A percentile compares a stretch with the other conserved stretches of the same genome.
phyloP scores from a whole-genome alignment of 1,139 yeast genomes.

The Citeromyces hawaiiensis region DNA sequence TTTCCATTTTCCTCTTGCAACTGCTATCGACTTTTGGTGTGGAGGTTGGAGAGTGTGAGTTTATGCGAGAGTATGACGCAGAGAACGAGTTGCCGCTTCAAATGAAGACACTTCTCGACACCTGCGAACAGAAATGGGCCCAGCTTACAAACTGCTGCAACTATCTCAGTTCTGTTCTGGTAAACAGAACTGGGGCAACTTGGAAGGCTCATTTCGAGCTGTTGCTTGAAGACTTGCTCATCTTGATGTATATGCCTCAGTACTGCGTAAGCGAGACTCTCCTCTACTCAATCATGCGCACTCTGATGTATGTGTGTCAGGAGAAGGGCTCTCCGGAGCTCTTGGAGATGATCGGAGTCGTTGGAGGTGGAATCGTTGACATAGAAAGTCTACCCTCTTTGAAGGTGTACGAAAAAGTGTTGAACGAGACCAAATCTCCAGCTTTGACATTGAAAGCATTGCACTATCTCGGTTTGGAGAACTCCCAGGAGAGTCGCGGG shows the following conservation, averaged over 20 bases:
- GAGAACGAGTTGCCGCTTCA: background rate
- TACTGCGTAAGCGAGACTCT: constrained; percentile 47
- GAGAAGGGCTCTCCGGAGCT: constrained; percentile 21
- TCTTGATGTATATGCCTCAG: constrained; percentile 36
- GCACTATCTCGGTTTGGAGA: background rate
- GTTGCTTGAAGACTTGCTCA: constrained; percentile 40
- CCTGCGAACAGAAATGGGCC: constrained; percentile 4
- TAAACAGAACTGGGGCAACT: constrained; percentile 24
- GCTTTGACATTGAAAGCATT: background rate
- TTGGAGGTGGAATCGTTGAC: constrained; percentile 30
- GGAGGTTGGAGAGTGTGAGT: constrained; percentile 5
- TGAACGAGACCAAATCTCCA: background rate
- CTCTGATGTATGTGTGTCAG: constrained; percentile 23
- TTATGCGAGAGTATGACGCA: background rate
- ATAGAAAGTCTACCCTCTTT: background rate
- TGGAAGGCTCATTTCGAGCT: constrained; percentile 30
- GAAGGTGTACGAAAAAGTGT: background rate
- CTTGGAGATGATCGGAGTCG: constrained; percentile 40
- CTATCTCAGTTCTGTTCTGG: constrained; percentile 24
- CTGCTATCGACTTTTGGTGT: constrained; percentile 15
- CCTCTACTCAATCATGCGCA: constrained; percentile 26
- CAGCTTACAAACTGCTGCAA: constrained; percentile 12
- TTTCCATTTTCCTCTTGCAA: constrained; percentile 33
- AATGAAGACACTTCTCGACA: background rate
- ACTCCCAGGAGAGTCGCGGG: background rate